Percentiles rank a stretch among this genome's conserved stretches.
Evolutionary conservation across 129 eudicot species (phyloP).

Genomic region (Flaveria sonorensis): DNA sequence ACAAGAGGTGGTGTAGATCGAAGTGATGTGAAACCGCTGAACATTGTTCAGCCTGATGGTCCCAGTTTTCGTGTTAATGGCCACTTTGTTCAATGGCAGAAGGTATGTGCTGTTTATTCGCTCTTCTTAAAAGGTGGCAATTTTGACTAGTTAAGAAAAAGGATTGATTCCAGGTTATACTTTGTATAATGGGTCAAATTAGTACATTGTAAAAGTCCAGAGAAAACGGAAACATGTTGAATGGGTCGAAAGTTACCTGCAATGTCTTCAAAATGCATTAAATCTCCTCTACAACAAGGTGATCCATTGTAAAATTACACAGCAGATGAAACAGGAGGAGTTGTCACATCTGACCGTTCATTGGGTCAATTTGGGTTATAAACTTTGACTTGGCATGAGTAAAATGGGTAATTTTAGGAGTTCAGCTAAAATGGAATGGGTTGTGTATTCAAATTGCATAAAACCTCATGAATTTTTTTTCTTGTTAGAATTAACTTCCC

Average conservation of each 20-base stretch:
- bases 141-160: neutral
- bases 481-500: slow-evolving; percentile 16
- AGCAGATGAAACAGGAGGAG: slow-evolving; percentile 72
- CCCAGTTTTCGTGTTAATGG: slow-evolving; percentile 85
- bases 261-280: neutral
- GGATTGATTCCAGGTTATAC: neutral
- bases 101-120: slow-evolving; percentile 39
- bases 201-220: neutral
- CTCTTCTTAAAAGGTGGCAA: slow-evolving; percentile 7
- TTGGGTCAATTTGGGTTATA: neutral
- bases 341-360: neutral
- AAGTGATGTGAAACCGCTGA: slow-evolving; percentile 74
- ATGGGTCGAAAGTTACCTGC: neutral
- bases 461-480: slow-evolving; percentile 29
- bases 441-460: neutral
- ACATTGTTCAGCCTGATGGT: slow-evolving; percentile 77
- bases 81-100: slow-evolving; percentile 81
- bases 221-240: neutral
- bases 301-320: slow-evolving; percentile 82
- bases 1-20: slow-evolving; percentile 82
- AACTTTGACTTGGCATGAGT: neutral
- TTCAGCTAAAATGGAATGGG: neutral
- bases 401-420: neutral
- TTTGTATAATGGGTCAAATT: neutral
- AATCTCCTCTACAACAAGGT: slow-evolving; percentile 64